phyloP scores from a whole-genome alignment of 2,329 filamentous ascomycete genomes.

The Sordariomycetes sp. region DNA sequence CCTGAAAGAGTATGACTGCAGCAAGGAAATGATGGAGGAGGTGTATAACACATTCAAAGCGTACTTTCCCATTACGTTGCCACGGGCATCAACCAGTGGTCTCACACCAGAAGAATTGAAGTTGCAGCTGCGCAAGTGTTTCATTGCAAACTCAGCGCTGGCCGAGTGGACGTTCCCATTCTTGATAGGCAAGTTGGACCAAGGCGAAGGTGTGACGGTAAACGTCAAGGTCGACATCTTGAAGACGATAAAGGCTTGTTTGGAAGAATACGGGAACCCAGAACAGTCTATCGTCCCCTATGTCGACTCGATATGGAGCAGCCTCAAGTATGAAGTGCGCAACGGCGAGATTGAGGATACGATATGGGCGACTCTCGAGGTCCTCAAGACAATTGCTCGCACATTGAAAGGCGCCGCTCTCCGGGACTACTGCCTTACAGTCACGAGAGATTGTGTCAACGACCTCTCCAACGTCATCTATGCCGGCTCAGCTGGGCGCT shows the following conservation, averaged over 20 bases:
- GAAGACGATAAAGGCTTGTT: conserved; percentile 43
- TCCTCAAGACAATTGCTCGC: conserved; percentile 39
- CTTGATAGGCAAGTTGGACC: conserved; percentile 47
- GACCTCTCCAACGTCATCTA: conserved; percentile 46
- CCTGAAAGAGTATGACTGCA: conserved; percentile 32
- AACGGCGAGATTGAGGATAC: conserved; percentile 51
- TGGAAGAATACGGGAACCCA: conserved; percentile 37
- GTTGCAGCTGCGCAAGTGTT: conserved; percentile 40
- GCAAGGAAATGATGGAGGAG: conserved; percentile 35
- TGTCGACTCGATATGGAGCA: conserved; percentile 43
- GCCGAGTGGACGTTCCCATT: conserved; percentile 41
- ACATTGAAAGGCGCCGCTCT: conserved; percentile 34
- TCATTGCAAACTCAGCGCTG: conserved; percentile 37
- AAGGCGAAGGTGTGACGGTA: conserved; percentile 48
- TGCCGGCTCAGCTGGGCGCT: conserved; percentile 39
- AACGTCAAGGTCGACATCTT: conserved; percentile 52
- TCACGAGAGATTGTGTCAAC: conserved; percentile 43
- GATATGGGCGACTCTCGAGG: conserved; percentile 45
- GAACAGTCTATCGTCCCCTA: conserved; percentile 38
- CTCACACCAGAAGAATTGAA: conserved; percentile 51
- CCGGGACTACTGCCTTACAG: conserved; percentile 33
- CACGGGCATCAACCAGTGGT: conserved; percentile 37
- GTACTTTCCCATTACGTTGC: conserved; percentile 52
- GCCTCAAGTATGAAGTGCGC: conserved; percentile 54
- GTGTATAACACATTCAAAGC: conserved; percentile 47